Evolutionary conservation across 2,329 filamentous ascomycete genomes (phyloP), one percentile per base, ranked within the genome.

Genomic region (Alternaria panax): DNA sequence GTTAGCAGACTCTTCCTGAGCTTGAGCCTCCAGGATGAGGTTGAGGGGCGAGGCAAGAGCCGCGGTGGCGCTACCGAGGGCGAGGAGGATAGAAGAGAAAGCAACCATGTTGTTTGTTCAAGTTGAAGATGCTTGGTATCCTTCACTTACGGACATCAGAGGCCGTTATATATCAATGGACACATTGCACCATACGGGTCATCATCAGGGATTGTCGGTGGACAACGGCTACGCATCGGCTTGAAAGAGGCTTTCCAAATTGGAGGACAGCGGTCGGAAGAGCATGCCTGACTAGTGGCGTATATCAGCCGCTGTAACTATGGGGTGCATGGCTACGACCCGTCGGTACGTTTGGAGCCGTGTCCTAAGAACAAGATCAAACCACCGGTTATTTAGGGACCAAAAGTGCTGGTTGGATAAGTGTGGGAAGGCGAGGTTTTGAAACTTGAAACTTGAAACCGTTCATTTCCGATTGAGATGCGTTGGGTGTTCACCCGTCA

Each of bases 11-110:
- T 60, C 59, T 27, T 59, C 59, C 14, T 60, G 57, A 20, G 59
- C 57, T 54, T 63, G 53, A 12, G 64, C 61, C 18, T 63, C 55
- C 34, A 66, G 57, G 45, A 69, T 62, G 60, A 73, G 64, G 51
- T 65, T 64, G 41, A 75, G 66, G 18, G 73, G 73, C n/a, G 63
- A 69, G 56, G 73, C 68, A 24, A 74, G 54, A 41, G 69, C 68
- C 12, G 69, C 66, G 40, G 64, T 69, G 51, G 68, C 70, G 52
- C 67, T 63, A 56, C 66, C 52, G 43, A 75, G 69, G 54, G 71
- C 71, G 41, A 74, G 60, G 25, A 75, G 36, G 51, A 75, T 55
- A 42, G 70, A 72, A 32, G 71, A 69, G 62, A 75, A 66, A 34
- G 71, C 69, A 59, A 74, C 70, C 73, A 75, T 75, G 38, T 48